phyloP scores from a whole-genome alignment of 2,329 filamentous ascomycete species.

The Penicillium sclerotigenum region DNA sequence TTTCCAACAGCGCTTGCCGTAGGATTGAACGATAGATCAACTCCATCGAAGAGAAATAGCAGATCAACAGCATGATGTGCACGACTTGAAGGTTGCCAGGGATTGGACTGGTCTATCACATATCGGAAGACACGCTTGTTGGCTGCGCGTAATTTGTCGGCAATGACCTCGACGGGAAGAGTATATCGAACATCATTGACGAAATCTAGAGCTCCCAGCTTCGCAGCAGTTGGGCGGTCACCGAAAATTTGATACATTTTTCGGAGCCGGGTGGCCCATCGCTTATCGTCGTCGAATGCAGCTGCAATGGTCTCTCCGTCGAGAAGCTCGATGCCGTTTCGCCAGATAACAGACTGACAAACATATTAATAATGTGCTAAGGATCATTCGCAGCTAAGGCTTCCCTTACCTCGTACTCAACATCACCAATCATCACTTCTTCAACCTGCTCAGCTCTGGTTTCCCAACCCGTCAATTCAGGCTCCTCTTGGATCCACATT shows the following conservation, averaged over 20 bases:
- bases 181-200: conserved; percentile 34
- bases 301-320: conserved; percentile 34
- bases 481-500: conserved; percentile 44
- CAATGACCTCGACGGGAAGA: conserved; percentile 31
- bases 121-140: conserved; percentile 40
- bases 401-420: conserved; percentile 41
- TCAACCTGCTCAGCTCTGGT: conserved; percentile 31
- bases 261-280: conserved; percentile 34
- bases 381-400: neutral
- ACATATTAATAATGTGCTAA: neutral
- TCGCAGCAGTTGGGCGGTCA: conserved; percentile 41
- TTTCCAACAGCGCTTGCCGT: conserved; percentile 33
- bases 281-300: conserved; percentile 33
- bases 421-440: conserved; percentile 44
- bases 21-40: conserved; percentile 38
- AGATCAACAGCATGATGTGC: conserved; percentile 51
- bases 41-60: conserved; percentile 44
- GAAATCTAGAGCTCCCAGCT: conserved; percentile 40
- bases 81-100: conserved; percentile 47
- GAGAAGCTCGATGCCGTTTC: conserved; percentile 42
- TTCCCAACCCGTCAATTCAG: conserved; percentile 40
- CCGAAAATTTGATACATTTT: conserved; percentile 43
- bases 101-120: conserved; percentile 47
- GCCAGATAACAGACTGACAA: conserved; percentile 46
- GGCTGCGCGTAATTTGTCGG: conserved; percentile 25